These are phyloP conservation scores for Metschnikowia proteae DNA, from an alignment of 805 yeast genomes.

Conservation along the genomic window DNA sequence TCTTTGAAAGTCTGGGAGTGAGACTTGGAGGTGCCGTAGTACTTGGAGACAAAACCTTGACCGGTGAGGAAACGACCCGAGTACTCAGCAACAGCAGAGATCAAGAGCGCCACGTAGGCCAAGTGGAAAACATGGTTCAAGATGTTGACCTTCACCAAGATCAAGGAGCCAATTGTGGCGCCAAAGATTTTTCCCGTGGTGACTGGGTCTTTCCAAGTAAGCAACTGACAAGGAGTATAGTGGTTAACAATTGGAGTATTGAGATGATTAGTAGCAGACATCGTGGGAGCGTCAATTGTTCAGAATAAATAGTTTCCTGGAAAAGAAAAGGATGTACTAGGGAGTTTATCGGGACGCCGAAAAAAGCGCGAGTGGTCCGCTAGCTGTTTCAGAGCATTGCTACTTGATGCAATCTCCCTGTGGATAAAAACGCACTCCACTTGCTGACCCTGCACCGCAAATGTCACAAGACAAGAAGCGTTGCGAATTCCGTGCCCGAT, in stretches of 20 bases:
- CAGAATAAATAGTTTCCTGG: constrained; percentile 1
- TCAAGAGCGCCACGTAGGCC: constrained; percentile 53
- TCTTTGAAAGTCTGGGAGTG: constrained; percentile 36
- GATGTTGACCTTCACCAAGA: constrained; percentile 62
- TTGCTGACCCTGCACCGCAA: constrained; percentile 7
- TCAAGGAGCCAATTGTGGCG: constrained; percentile 49
- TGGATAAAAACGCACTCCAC: constrained; percentile 1
- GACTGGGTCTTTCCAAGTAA: constrained; percentile 75
- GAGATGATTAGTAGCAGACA: constrained; percentile 2
- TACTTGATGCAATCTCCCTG: constrained; percentile 3
- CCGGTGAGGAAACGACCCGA: constrained; percentile 71
- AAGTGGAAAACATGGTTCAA: constrained; percentile 58
- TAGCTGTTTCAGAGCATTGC: constrained; percentile 3
- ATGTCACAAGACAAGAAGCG: constrained; percentile 10
- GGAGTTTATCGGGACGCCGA: constrained; percentile 3
- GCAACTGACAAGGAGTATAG: constrained; percentile 30
- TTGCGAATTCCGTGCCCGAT: background rate
- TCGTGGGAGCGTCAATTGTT: constrained; percentile 1
- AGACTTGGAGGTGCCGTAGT: constrained; percentile 55
- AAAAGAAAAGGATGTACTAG: background rate
- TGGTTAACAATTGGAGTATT: background rate
- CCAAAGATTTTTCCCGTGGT: constrained; percentile 77
- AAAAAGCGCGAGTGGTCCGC: constrained; percentile 5
- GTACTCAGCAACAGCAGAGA: constrained; percentile 74
- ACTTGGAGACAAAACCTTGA: constrained; percentile 72